Conservation (phyloP, 371 early-diverging fungal species). For the Apophysomyces elegans region DNA sequence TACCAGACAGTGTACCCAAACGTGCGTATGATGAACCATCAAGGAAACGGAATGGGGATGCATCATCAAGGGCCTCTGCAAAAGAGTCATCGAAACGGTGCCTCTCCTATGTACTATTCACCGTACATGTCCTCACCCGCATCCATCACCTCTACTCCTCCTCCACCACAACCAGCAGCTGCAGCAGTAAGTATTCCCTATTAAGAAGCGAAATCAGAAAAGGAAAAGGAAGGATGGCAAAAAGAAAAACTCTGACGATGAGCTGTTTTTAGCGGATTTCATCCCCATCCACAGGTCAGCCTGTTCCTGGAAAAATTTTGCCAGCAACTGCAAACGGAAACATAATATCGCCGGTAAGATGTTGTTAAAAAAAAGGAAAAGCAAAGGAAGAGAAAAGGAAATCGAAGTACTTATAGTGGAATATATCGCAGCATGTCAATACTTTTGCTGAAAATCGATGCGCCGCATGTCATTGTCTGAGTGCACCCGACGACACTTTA, state of each 20-base stretch:
- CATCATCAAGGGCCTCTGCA: not conserved
- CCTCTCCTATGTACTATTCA: constrained; percentile 10
- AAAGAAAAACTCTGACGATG: no score
- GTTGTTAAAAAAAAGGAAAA: not conserved
- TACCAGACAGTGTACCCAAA: constrained; percentile 32
- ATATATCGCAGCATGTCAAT: not conserved
- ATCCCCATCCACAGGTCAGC: no score
- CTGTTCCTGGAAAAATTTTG: no score
- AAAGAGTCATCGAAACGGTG: not conserved
- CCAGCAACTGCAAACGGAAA: no score
- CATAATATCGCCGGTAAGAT: no score
- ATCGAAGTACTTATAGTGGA: not conserved
- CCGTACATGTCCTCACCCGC: constrained; percentile 5
- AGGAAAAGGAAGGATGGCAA: no score
- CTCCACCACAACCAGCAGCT: constrained; percentile 25
- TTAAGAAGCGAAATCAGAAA: no score
- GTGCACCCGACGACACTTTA: constrained; percentile 24
- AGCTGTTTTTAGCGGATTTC: not conserved
- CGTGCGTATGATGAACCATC: constrained; percentile 3
- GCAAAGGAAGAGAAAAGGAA: not conserved
- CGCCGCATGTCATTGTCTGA: constrained; percentile 40
- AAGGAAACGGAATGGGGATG: not conserved
- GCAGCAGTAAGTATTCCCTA: constrained; percentile 19
- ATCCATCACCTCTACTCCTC: constrained; percentile 11
- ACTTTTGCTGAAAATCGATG: constrained; percentile 38